Evolutionary conservation across 2,329 filamentous ascomycete species (phyloP), one percentile per base, ranked within the genome.

Genomic region (Cylindrodendrum hubeiense): DNA sequence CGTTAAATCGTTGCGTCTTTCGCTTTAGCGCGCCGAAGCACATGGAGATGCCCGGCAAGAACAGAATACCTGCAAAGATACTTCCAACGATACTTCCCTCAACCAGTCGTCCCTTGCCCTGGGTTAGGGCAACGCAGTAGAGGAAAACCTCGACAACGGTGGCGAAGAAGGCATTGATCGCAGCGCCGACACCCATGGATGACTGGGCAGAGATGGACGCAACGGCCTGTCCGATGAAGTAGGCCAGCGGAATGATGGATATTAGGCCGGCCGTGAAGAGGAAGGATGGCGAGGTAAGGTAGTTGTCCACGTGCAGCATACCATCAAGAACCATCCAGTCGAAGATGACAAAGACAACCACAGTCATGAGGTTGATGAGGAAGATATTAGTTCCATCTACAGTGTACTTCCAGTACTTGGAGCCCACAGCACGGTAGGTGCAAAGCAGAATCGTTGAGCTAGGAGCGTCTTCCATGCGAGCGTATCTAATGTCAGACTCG

Each of bases 321-420:
- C 90, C 83, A 34, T 90, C 87, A 26, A 99, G 84, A 24, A 99
- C 85, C 65, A 90, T 90, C 86, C 95, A 98, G 83, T 99, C 96
- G 70, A 97, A 89, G 67, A 99, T 97, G 75, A 95, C 93, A 76
- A 99, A 98, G 24, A 93, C 83, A n/a, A 99, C 96, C 19, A 99
- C 89, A 13, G 90, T 92, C 82, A 98, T 93, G 62, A 99, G 87
- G 78, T 99, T 99, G 84, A 99, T 98, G 71, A 99, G 89, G 82
- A 99, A 98, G 77, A 99, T 97, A 81, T 99, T 99, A 66, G 96
- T 99, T 60, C 96, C 97, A 77, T 99, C 96, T 63, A 99, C 86
- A 4, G 96, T 99, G 81, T 99, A 99, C 82, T 99, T 99, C 95
- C 97, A 99, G 84, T 99, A 99, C 79, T 95, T 95, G 71, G 90